A percentile compares a stretch with the other conserved stretches of the same genome.
These are phyloP conservation scores for Diplodia corticola DNA, from an alignment of 2,329 filamentous ascomycete genomes.

Conservation along the genomic window DNA sequence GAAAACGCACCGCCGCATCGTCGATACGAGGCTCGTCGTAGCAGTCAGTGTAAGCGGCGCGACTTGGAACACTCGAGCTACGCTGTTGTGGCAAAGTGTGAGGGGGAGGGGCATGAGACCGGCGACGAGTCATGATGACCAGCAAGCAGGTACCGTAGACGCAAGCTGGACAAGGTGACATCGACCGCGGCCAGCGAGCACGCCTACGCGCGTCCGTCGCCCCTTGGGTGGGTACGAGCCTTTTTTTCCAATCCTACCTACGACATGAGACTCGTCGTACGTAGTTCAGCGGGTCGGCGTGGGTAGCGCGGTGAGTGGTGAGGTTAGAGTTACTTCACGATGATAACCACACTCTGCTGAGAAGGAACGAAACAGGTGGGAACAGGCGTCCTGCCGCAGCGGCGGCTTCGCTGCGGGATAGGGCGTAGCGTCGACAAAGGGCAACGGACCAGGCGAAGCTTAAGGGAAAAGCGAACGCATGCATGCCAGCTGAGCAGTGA, in stretches of 20 bases:
- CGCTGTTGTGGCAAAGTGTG: neutral
- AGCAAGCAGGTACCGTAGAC: neutral
- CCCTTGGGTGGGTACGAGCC: neutral
- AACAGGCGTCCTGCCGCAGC: conserved; percentile 8
- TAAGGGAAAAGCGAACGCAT: neutral
- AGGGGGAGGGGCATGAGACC: neutral
- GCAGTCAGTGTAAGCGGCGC: neutral
- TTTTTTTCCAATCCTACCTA: neutral
- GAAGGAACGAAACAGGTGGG: too few relatives aligned
- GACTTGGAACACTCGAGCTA: neutral
- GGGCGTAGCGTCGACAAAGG: neutral
- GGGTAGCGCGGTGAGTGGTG: neutral
- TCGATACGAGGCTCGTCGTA: neutral
- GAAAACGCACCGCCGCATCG: too few relatives aligned
- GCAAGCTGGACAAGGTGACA: neutral
- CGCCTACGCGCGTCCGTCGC: neutral
- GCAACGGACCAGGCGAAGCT: neutral
- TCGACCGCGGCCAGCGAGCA: neutral
- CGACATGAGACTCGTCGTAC: neutral
- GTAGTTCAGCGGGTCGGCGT: neutral
- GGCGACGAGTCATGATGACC: neutral
- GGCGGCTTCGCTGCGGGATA: neutral
- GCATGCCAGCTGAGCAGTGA: neutral
- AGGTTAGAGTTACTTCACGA: neutral
- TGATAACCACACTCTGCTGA: neutral